Evolutionary conservation across 2,329 filamentous ascomycete genomes (phyloP).

Genomic region (Helminthosporium solani): DNA sequence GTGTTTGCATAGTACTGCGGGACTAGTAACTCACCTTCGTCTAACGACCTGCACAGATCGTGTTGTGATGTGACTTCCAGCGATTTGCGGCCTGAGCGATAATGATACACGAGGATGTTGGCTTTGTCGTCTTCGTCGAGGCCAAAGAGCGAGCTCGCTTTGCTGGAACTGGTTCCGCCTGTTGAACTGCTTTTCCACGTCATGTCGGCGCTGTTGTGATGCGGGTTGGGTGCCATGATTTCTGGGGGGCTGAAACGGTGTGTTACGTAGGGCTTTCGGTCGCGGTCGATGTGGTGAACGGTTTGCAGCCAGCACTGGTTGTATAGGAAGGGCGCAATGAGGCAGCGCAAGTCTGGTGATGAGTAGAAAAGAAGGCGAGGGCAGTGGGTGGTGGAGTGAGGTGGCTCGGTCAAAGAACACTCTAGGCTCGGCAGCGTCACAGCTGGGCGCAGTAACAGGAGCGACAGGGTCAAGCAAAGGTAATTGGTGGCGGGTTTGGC

Average conservation of each 20-base stretch:
- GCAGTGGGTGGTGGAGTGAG: constrained; percentile 24
- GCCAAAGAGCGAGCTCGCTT: constrained; percentile 45
- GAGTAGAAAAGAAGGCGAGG: constrained; percentile 2
- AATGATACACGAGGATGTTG: constrained; percentile 50
- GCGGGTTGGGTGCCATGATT: constrained; percentile 5
- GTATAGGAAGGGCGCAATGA: constrained; percentile 25
- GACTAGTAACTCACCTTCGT: constrained; percentile 32
- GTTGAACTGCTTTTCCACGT: constrained; percentile 50
- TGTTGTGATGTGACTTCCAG: constrained; percentile 48
- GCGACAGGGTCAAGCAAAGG: background rate
- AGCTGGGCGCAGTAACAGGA: constrained; percentile 2
- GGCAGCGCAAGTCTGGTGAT: constrained; percentile 32
- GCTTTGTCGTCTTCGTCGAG: constrained; percentile 47
- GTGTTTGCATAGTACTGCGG: too few species aligned
- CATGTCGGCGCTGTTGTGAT: constrained; percentile 27
- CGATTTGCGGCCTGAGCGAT: constrained; percentile 41
- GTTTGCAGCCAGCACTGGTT: constrained; percentile 25
- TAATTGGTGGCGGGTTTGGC: constrained; percentile 8
- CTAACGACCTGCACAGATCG: constrained; percentile 44
- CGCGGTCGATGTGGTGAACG: constrained; percentile 12
- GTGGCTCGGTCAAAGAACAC: constrained; percentile 5
- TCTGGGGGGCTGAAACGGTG: constrained; percentile 32
- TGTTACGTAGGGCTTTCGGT: constrained; percentile 20
- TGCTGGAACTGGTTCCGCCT: constrained; percentile 35
- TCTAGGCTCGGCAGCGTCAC: constrained; percentile 17